Percentiles rank a stretch among this genome's conserved stretches.
phyloP scores from a whole-genome alignment of 768 basidiomycete species.

The Chalciporus piperatus region DNA sequence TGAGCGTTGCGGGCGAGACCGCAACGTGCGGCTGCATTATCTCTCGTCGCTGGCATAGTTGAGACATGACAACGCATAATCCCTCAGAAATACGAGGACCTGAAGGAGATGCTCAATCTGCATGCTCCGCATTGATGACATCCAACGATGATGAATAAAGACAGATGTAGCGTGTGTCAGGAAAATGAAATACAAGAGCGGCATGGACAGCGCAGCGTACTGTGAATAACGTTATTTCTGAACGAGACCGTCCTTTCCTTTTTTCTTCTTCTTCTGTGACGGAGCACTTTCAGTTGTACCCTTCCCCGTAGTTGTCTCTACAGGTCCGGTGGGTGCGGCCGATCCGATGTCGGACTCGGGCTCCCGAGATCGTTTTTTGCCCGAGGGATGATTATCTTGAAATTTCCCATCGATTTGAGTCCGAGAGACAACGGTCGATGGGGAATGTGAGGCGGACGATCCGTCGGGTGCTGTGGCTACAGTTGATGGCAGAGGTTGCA shows the following conservation, averaged over 20 bases:
- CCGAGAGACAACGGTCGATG: background rate
- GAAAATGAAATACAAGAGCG: no score
- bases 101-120: no score
- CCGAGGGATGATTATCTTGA: background rate
- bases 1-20: no score
- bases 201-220: no score
- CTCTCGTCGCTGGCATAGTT: no score
- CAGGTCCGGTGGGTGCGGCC: background rate
- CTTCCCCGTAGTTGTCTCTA: background rate
- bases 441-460: background rate
- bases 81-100: no score
- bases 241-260: conserved; percentile 2
- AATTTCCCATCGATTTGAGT: background rate
- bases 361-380: conserved; percentile 23
- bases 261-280: conserved; percentile 25
- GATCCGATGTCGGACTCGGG: conserved; percentile 8
- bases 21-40: no score
- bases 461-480: background rate
- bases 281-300: conserved; percentile 1
- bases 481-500: background rate
- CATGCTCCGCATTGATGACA: no score
- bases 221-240: conserved; percentile 1
- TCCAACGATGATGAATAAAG: no score
- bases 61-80: no score
- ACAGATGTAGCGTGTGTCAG: no score